Conservation (phyloP, 768 basidiomycete genomes). For the Suillus sp. region DNA sequence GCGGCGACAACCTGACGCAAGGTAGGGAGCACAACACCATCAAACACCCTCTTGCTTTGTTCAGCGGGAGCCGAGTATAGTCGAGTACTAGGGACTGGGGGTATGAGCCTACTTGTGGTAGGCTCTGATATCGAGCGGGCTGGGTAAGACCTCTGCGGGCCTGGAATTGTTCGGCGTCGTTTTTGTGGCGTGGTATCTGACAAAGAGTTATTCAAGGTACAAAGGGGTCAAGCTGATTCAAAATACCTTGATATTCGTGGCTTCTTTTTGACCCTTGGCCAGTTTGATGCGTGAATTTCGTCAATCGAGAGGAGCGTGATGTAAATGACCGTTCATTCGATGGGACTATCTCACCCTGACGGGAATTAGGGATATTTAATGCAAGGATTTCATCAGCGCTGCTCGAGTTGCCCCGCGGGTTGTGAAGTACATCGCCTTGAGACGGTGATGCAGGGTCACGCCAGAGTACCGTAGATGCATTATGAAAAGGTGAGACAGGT, state of each 20-base stretch:
- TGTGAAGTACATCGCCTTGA: neutral
- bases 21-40: slow-evolving; percentile 34
- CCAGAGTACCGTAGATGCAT: neutral
- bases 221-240: slow-evolving; percentile 14
- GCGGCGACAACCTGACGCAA: slow-evolving; percentile 20
- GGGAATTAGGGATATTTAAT: neutral
- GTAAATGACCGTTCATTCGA: neutral
- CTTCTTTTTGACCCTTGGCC: neutral
- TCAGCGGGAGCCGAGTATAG: slow-evolving; percentile 26
- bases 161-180: slow-evolving; percentile 22
- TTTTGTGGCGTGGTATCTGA: slow-evolving; percentile 25
- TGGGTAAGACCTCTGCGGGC: slow-evolving; percentile 15
- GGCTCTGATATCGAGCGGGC: slow-evolving; percentile 34
- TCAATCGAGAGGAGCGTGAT: neutral
- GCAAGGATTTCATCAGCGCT: neutral
- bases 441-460: neutral
- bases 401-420: neutral
- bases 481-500: neutral
- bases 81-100: slow-evolving; percentile 22
- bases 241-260: neutral
- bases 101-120: slow-evolving; percentile 23
- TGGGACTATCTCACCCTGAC: neutral
- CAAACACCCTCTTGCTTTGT: slow-evolving; percentile 25
- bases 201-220: neutral
- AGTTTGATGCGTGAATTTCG: neutral